phyloP scores from a whole-genome alignment of 2,329 filamentous ascomycete species.

The Colletotrichum melonis region DNA sequence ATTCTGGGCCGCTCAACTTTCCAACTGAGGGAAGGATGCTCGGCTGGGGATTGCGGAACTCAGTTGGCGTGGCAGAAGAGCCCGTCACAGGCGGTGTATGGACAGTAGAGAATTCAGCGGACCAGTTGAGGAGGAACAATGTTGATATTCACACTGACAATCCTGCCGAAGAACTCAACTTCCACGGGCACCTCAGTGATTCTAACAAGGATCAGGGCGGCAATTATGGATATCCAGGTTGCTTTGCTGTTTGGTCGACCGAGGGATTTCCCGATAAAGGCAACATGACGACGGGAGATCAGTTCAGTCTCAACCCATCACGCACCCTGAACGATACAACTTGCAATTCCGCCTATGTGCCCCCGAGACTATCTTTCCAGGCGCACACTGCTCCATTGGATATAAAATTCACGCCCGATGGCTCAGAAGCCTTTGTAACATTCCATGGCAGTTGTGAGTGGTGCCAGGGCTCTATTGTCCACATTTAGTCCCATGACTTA shows the following conservation, averaged over 20 bases:
- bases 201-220: conserved; percentile 46
- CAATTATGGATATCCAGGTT: conserved; percentile 79
- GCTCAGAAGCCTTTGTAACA: conserved; percentile 67
- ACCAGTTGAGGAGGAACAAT: conserved; percentile 65
- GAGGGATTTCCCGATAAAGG: conserved; percentile 48
- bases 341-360: conserved; percentile 53
- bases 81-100: conserved; percentile 59
- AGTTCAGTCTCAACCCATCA: conserved; percentile 55
- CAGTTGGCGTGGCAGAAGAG: conserved; percentile 74
- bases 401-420: conserved; percentile 68
- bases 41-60: conserved; percentile 77
- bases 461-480: not conserved
- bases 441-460: conserved; percentile 73
- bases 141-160: conserved; percentile 73
- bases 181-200: conserved; percentile 66
- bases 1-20: conserved; percentile 46
- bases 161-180: conserved; percentile 79
- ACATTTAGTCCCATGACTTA: conserved; percentile 11
- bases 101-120: conserved; percentile 75
- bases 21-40: conserved; percentile 57
- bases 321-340: conserved; percentile 52
- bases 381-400: conserved; percentile 75
- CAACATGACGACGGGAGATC: conserved; percentile 56
- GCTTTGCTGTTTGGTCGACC: conserved; percentile 74
- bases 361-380: conserved; percentile 67